A percentile compares a stretch with the other conserved stretches of the same genome.
Conservation (phyloP, 495 filamentous ascomycete species). For the Elaphomyces granulatus region DNA sequence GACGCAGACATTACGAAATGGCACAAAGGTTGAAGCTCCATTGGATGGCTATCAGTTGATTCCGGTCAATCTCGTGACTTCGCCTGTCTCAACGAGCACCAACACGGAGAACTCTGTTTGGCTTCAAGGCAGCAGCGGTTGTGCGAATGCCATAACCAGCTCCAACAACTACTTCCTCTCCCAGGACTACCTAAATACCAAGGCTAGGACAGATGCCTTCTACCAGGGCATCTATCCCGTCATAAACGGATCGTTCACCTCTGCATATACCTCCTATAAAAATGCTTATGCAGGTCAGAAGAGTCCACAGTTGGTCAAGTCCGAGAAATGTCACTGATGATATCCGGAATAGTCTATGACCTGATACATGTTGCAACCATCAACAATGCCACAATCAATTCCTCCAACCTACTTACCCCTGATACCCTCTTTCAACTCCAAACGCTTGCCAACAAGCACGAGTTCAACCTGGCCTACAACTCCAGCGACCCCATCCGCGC, state of each 20-base stretch:
- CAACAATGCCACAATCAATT: constrained; percentile 31
- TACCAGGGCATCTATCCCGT: constrained; percentile 48
- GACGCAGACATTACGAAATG: constrained; percentile 35
- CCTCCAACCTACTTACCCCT: constrained; percentile 19
- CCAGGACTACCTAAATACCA: constrained; percentile 37
- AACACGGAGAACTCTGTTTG: constrained; percentile 42
- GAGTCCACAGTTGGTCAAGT: too few species aligned
- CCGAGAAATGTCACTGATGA: too few species aligned
- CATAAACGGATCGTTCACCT: constrained; percentile 42
- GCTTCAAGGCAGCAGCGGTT: constrained; percentile 43
- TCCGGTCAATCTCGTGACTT: too few species aligned
- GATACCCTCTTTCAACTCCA: constrained; percentile 24
- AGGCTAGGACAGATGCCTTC: constrained; percentile 43
- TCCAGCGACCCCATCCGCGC: constrained; percentile 31
- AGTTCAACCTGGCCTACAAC: constrained; percentile 41
- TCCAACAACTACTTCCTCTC: constrained; percentile 61
- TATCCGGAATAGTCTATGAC: too few species aligned
- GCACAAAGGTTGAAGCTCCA: constrained; percentile 36
- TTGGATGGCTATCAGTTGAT: constrained; percentile 49
- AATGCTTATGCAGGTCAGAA: constrained; percentile 62
- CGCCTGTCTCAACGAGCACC: constrained; percentile 23
- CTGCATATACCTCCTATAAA: constrained; percentile 42
- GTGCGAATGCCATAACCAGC: constrained; percentile 47
- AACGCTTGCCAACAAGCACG: constrained; percentile 34
- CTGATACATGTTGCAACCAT: constrained; percentile 40